Percentiles rank a stretch among this genome's conserved stretches.
Conservation (phyloP, 257 asterid genomes). For the Jaltomata sinuosa region DNA sequence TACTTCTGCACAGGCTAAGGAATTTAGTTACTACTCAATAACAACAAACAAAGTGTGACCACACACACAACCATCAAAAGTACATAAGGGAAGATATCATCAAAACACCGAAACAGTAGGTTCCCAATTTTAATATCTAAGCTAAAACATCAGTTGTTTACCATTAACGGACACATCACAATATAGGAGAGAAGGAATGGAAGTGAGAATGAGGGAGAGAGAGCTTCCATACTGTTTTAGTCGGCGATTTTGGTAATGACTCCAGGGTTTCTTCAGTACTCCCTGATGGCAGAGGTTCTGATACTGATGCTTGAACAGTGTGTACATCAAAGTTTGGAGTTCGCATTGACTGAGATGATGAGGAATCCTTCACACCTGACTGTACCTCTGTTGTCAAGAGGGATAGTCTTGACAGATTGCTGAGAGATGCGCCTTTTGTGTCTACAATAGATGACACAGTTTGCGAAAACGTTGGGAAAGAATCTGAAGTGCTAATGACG, state of each 20-base stretch:
- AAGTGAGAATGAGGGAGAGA: neutral
- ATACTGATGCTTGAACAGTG: neutral
- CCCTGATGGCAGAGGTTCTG: neutral
- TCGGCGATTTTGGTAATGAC: neutral
- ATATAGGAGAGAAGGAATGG: neutral
- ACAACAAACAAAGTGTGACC: neutral
- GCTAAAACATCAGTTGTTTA: neutral
- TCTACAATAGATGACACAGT: neutral
- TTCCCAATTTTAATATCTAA: neutral
- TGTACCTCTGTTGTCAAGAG: neutral
- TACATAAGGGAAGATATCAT: neutral
- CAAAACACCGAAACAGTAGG: neutral
- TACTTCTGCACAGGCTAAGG: neutral
- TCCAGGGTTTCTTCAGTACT: constrained; percentile 1
- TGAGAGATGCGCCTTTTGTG: neutral
- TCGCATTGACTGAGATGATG: neutral
- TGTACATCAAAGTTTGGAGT: neutral
- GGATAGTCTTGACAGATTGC: neutral
- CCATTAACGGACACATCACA: neutral
- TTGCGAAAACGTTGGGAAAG: neutral
- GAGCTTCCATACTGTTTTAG: constrained; percentile 4
- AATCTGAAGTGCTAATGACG: constrained; percentile 8
- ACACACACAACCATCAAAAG: neutral
- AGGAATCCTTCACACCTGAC: neutral
- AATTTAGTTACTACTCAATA: neutral